A percentile compares a stretch with the other conserved stretches of the same genome.
Evolutionary conservation across 2,329 filamentous ascomycete genomes (phyloP).

Genomic region (Drechslerella coelobrocha): DNA sequence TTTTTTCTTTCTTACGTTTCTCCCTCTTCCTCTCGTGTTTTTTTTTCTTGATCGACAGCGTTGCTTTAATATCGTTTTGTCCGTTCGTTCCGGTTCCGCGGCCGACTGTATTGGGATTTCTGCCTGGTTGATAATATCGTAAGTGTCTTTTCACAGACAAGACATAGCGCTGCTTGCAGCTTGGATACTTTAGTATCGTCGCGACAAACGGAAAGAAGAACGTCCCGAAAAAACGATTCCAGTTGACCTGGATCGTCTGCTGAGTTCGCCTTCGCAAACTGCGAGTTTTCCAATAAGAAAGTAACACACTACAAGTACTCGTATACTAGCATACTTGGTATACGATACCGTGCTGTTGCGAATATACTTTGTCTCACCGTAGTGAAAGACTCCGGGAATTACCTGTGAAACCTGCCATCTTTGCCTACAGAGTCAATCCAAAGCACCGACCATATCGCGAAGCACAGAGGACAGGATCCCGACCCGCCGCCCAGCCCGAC

Average conservation of each 20-base stretch:
- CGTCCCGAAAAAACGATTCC: constrained; percentile 16
- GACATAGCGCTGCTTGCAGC: constrained; percentile 13
- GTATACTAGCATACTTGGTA: constrained; percentile 11
- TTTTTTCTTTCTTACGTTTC: constrained; percentile 14
- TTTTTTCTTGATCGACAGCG: constrained; percentile 36
- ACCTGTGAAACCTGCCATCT: constrained; percentile 40
- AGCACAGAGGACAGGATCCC: constrained; percentile 14
- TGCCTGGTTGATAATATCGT: constrained; percentile 2
- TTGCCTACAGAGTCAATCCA: constrained; percentile 34
- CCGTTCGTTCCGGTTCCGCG: constrained; percentile 24
- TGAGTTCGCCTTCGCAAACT: constrained; percentile 7
- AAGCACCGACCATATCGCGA: constrained; percentile 13
- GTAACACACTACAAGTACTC: too few species aligned
- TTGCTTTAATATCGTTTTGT: constrained; percentile 46
- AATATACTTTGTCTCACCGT: neutral
- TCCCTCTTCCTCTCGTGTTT: constrained; percentile 24
- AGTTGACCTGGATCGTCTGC: constrained; percentile 42
- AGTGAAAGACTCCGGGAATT: neutral
- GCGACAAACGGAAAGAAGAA: neutral
- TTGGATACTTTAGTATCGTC: neutral
- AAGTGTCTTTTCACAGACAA: neutral
- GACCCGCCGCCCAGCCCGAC: constrained; percentile 24
- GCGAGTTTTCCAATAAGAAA: constrained; percentile 2
- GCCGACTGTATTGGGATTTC: constrained; percentile 15
- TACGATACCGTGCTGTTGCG: constrained; percentile 19